Evolutionary conservation across 2,329 filamentous ascomycete genomes (phyloP), one percentile per base, ranked within the genome.

Genomic region (Huntiella savannae): DNA sequence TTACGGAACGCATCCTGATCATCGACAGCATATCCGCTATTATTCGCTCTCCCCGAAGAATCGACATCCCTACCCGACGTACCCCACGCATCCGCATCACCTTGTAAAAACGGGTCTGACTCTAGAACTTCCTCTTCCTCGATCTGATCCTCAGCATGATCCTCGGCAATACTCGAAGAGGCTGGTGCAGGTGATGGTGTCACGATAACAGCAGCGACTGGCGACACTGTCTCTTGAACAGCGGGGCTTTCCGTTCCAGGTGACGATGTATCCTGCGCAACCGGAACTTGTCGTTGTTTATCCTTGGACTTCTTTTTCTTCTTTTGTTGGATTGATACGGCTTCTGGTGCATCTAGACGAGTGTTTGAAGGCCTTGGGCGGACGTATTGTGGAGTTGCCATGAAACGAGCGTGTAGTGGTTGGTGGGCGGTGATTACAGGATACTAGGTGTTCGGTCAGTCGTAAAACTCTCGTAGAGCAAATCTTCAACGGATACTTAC

Each of bases 351-450:
- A 28, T 2, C 22, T 28, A 28, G 8, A 10, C 22, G 22, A 28
- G 22, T 28, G 35, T 32, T 33, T 17, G 42, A 17, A n/a, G 19
- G 13, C 44, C 22, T 32, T 28, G 40, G 5, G 45, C 36, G 19
- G 19, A 49, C 41, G n/a, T 46, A 47, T 5, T 43, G 47, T n/a
- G 47, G 38, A 28, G 43, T 49, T 17, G 47, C 47, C 47, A 45
- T 54, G 51, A 78, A 82, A 52, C 79, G 71, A 49, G 87, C 79
- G 47, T 76, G 70, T 28, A 79, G 70, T 12, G 85, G 81, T 52
- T 85, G 74, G 58, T 67, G 73, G 38, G 71, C 87, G 33, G 87
- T 88, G 53, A 96, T 87, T 22, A 96, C 88, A 17, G 87, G 88
- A 60, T 96, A 96, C 83, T 91, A 13, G 19, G 16, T 4, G 15